Base-by-base conservation (phyloP, 306 rosid genomes). In the Arachis stenosperma region DNA sequence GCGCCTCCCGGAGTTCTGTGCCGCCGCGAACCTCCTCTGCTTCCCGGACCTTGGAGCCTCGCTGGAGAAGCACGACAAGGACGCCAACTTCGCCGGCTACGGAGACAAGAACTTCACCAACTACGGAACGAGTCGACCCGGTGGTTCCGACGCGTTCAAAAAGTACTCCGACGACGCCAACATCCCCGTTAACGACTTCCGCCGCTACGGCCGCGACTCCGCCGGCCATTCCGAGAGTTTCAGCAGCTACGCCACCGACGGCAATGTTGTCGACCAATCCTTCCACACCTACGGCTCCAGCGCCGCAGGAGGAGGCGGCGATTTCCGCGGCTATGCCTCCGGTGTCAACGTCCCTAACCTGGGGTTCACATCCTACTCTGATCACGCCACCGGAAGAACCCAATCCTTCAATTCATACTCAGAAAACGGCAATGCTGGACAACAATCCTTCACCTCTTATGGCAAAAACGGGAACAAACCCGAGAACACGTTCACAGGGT, bases 11-110 rank as follows among this genome's bases (percentile, higher is more conserved):
- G 89, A 87, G 65, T 88, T 95, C 70, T 95, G 99, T 78, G 51
- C 97, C 61, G 59, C 98, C 5, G 99, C 98, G 0, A 71, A 88
- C 0, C 91, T 95, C 14, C 98, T 95, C 79, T 95, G 99, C 56
- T 68, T 90, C 39, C 86, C 92, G 12, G 92, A 88, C 50, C 66
- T 92, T 50, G 67, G 74, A 0, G 67, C 86, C 41, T 87, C 88
- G 40, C 67, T 95, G 11, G 93, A 84, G 81, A 95, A 90, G 75
- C 99, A 95, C 81, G 69, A 64, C 9, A 76, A 70, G 8, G 89
- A 90, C 76, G 61, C 81, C 0, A 86, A 40, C 79, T 95, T 95
- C 17, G 78, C 86, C 0, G 81, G 52, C 36, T 95, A 95, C 70
- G 2, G 14, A 1, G 58, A 78, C 77, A 74, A 56, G 75, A 95